Evolutionary conservation across 306 rosid species (phyloP), one percentile per base, ranked within the genome.

Genomic region (Dryas octopetala): DNA sequence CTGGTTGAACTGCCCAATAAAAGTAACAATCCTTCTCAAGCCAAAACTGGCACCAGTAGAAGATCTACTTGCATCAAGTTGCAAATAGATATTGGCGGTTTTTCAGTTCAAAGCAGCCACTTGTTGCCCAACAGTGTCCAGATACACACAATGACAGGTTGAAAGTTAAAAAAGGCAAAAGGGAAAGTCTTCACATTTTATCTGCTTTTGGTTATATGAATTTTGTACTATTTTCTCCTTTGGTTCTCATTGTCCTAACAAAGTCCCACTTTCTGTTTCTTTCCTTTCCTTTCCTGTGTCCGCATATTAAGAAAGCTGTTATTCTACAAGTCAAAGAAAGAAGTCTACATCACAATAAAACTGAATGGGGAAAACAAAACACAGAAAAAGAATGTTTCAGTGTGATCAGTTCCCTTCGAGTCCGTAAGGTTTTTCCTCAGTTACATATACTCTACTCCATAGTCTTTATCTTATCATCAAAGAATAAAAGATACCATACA

Each of bases 191-290:
- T 46, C 32, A 73, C 68, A 59, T 5, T 59, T 60, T 73, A n/a
- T 59, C 68, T 15, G 76, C 68, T 60, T 59, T 17, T 59, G 7
- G 13, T 59, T 4, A 45, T 45, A 46, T 10, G 9, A 12, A 1
- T 66, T 41, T 61, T 71, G 32, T 19, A 45, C 32, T 41, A 15
- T 15, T 58, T 44, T 17, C 62, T 53, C 50, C 63, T 70, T 58
- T 58, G 66, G 40, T 57, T 19, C 76, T 12, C 54, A 5, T 6
- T 54, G 74, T 13, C 58, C 23, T 59, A 46, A 44, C 51, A 7
- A 58, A 46, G 76, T 49, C 76, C 76, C 76, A 72, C 58, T 45
- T 59, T 58, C 10, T 57, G 76, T 71, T 71, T 55, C 53, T 43
- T 44, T 19, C 44, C 4, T 55, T 46, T 47, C 62, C 58, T 46